Base-by-base conservation (phyloP, 2,329 filamentous ascomycete species). In the Pseudocercospora crystallina region DNA sequence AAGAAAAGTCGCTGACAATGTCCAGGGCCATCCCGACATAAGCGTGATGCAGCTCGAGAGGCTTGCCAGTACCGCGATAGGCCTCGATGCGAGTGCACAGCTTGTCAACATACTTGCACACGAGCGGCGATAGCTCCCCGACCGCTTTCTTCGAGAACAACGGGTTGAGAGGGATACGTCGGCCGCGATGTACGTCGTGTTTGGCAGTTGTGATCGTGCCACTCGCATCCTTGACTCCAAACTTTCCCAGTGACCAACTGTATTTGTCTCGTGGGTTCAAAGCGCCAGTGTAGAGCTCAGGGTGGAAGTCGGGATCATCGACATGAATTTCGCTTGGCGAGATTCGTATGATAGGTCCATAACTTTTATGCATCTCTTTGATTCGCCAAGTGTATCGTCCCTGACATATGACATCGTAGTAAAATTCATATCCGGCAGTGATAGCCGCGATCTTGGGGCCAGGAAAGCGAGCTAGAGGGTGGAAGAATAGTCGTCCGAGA, bases 321-420 rank as follows among this genome's bases (percentile, higher is more conserved):
- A 74, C 69, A 47, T 75, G 72, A 29, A 75, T 52, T 57, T 75
- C 72, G 46, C 69, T 45, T 7, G 72, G 73, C 8, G 68, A 72
- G 45, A 74, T 72, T 44, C 73, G 66, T 30, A 75, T 61, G 39
- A 74, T 69, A 7, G 73, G 72, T 10, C 58, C 54, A 46, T 54
- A 57, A 12, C 46, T 39, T 32, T 54, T 40, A 43, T 57, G 54
- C 31, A 57, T 31, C 40, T 49, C 44, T 31, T 31, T 31, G 34
- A 54, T 58, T 40, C 46, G 46, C 44, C 44, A 58, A 11, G 42
- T 50, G 38, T 55, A 58, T 26, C 40, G 41, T 29, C 54, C 54
- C 32, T 42, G 32, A 14, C 45, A 36, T 29, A 55, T 29, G 5
- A 49, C 51, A 49, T 58, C 55, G 40, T 50, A 53, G 29, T 47